Conservation (phyloP, 371 early-diverging fungal species). For the Mucor irregularis region DNA sequence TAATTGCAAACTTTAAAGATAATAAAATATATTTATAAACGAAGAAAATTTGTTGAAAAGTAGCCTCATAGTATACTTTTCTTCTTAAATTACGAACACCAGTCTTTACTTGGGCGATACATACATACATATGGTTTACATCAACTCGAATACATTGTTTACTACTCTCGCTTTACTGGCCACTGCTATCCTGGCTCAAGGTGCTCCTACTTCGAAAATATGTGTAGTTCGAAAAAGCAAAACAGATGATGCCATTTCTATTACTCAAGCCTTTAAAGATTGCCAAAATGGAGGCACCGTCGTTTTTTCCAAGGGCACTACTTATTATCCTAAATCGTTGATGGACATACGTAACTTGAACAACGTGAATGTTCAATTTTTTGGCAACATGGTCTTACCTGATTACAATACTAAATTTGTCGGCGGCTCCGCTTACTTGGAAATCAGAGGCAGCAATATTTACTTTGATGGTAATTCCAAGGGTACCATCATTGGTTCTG, state of each 20-base stretch:
- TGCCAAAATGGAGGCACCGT: slow-evolving; percentile 39
- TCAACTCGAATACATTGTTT: no score
- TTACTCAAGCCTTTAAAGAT: slow-evolving; percentile 25
- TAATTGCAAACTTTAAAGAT: no score
- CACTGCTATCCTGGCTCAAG: slow-evolving; percentile 4
- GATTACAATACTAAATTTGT: slow-evolving; percentile 23
- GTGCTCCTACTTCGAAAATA: slow-evolving; percentile 16
- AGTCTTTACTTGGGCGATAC: no score
- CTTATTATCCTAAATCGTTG: slow-evolving; percentile 26
- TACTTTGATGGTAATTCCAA: slow-evolving; percentile 25
- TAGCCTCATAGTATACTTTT: no score
- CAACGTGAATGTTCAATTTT: slow-evolving; percentile 31
- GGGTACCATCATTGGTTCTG: slow-evolving; percentile 30
- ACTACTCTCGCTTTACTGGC: no score
- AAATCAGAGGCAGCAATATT: slow-evolving; percentile 27
- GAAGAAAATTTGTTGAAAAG: no score
- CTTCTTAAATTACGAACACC: no score
- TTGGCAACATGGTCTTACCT: slow-evolving; percentile 29
- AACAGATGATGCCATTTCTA: slow-evolving; percentile 26
- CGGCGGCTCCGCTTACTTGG: slow-evolving; percentile 28
- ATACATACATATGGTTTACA: no score
- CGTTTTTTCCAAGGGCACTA: slow-evolving; percentile 26
- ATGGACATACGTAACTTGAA: slow-evolving; percentile 19
- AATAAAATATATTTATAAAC: no score
- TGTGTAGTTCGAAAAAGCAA: not conserved